phyloP scores from a whole-genome alignment of 1,284 basidiomycete species.

The Melampsora larici-populina region DNA sequence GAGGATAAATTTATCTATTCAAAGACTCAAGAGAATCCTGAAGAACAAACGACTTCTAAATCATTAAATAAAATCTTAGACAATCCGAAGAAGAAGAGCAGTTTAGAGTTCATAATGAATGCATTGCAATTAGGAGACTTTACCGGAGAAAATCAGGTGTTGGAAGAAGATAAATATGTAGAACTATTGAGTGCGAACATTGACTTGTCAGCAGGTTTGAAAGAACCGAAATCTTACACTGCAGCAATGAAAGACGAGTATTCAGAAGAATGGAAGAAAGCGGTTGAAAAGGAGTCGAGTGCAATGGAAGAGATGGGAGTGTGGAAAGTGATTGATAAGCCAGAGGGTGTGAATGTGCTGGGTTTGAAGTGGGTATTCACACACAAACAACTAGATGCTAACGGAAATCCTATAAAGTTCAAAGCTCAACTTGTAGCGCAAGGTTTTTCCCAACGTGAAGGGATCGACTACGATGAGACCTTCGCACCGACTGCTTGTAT shows the following conservation, averaged over 20 bases:
- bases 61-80: too few relatives aligned
- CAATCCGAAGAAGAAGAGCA: too few relatives aligned
- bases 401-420: background rate
- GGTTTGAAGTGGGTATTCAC: slow-evolving; percentile 11
- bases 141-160: too few relatives aligned
- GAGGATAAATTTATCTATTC: background rate
- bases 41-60: background rate
- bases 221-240: background rate
- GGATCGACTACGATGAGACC: slow-evolving; percentile 6
- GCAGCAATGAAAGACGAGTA: background rate
- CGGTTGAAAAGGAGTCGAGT: background rate
- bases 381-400: background rate
- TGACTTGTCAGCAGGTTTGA: background rate
- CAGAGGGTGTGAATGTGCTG: too few relatives aligned
- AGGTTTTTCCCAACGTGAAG: background rate
- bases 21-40: background rate
- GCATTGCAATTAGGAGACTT: too few relatives aligned
- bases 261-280: background rate
- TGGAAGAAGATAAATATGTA: background rate
- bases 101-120: too few relatives aligned
- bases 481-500: too few relatives aligned
- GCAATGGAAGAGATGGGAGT: background rate
- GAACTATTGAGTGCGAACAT: background rate
- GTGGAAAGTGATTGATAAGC: background rate
- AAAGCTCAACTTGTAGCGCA: slow-evolving; percentile 14